Conservation (phyloP, 108 stramenopile genomes). For the Fragilaria crotonensis region DNA sequence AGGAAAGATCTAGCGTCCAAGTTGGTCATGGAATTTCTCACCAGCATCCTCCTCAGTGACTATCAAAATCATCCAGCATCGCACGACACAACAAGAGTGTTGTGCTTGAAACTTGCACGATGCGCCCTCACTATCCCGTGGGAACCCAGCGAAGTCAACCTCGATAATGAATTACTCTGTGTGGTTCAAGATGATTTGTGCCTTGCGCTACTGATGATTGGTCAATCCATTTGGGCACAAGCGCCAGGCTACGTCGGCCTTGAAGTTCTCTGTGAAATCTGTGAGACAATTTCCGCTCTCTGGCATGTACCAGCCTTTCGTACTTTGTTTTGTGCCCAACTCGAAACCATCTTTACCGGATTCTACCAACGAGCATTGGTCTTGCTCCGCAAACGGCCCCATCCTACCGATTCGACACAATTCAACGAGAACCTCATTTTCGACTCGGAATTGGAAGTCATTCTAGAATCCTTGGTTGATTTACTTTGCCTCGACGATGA, state of each 20-base stretch:
- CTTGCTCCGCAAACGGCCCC: conserved; percentile 50
- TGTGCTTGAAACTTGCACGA: conserved; percentile 68
- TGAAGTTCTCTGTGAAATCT: conserved; percentile 73
- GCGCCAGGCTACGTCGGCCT: conserved; percentile 47
- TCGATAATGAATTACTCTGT: conserved; percentile 30
- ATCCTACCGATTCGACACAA: conserved; percentile 43
- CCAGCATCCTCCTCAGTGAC: neutral
- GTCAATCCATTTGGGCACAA: conserved; percentile 77
- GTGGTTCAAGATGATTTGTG: conserved; percentile 81
- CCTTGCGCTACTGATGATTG: conserved; percentile 67
- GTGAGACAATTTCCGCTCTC: conserved; percentile 58
- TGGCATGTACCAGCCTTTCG: conserved; percentile 59
- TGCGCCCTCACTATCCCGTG: conserved; percentile 43
- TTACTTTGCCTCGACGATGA: conserved; percentile 51
- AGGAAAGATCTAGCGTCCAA: neutral
- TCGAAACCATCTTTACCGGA: conserved; percentile 79
- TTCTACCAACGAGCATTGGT: conserved; percentile 80
- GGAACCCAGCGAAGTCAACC: conserved; percentile 10
- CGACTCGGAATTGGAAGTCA: conserved; percentile 77
- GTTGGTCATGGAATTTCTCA: neutral
- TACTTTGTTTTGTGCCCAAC: conserved; percentile 48
- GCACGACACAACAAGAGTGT: conserved; percentile 56
- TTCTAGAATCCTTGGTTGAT: conserved; percentile 80
- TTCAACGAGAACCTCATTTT: conserved; percentile 72
- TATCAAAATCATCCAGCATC: conserved; percentile 3